These are phyloP conservation scores for Diplodia intermedia DNA, from an alignment of 2,329 filamentous ascomycete species.

Conservation along the genomic window DNA sequence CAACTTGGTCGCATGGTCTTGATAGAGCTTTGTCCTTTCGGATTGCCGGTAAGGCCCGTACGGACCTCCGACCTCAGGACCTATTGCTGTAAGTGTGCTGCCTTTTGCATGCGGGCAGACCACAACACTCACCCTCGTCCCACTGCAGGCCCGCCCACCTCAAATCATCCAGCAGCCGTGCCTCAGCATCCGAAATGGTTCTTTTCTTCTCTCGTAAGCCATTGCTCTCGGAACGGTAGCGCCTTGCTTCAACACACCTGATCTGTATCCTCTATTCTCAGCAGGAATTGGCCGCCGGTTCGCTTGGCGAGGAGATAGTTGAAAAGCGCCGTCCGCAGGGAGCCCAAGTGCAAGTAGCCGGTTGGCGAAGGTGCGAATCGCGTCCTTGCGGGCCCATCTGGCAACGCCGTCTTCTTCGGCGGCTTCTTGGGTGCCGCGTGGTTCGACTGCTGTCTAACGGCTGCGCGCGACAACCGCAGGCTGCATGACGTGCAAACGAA, in stretches of 20 bases:
- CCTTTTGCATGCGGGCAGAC: neutral
- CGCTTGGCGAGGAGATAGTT: slow-evolving; percentile 90
- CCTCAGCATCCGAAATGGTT: slow-evolving; percentile 79
- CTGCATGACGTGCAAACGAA: slow-evolving; percentile 23
- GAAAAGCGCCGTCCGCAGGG: slow-evolving; percentile 89
- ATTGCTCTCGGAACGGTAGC: slow-evolving; percentile 24
- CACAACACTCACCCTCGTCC: slow-evolving; percentile 75
- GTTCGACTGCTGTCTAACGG: slow-evolving; percentile 3
- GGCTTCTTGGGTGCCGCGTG: slow-evolving; percentile 7
- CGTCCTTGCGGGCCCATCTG: slow-evolving; percentile 63
- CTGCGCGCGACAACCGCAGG: slow-evolving; percentile 5
- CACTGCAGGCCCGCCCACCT: slow-evolving; percentile 88
- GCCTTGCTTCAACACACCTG: slow-evolving; percentile 60
- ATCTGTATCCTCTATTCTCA: slow-evolving; percentile 95
- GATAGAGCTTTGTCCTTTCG: slow-evolving; percentile 76
- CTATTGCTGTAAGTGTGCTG: slow-evolving; percentile 49
- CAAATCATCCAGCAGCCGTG: slow-evolving; percentile 78
- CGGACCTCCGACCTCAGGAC: slow-evolving; percentile 79
- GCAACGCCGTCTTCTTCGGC: slow-evolving; percentile 7
- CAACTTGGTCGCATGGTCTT: slow-evolving; percentile 71
- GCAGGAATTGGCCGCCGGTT: slow-evolving; percentile 86
- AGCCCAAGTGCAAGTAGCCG: slow-evolving; percentile 90
- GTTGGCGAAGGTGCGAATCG: slow-evolving; percentile 97
- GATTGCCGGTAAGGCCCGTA: slow-evolving; percentile 91
- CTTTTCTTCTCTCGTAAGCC: slow-evolving; percentile 68